Evolutionary conservation across 441 rosid species (phyloP).

Genomic region (Omphalea diandra): DNA sequence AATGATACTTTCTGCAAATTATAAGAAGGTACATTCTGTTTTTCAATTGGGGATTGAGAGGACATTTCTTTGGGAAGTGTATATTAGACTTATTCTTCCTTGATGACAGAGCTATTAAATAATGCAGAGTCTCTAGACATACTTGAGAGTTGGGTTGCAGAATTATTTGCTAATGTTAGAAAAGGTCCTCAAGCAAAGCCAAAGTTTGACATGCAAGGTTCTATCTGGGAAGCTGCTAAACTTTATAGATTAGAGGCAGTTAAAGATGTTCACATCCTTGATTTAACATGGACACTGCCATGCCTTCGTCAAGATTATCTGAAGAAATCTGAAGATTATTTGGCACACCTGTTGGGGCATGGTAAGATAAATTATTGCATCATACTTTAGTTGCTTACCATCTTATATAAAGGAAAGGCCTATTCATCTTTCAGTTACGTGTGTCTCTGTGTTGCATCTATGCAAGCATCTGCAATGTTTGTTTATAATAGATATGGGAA

Average conservation of each 20-base stretch:
- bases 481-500: slow-evolving; percentile 4
- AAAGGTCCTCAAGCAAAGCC: slow-evolving; percentile 64
- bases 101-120: slow-evolving; percentile 19
- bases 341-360: slow-evolving; percentile 93
- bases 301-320: slow-evolving; percentile 81
- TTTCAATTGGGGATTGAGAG: neutral
- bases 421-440: neutral
- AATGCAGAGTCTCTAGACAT: slow-evolving; percentile 82
- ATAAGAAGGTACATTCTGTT: neutral
- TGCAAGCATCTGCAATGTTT: neutral
- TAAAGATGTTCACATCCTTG: slow-evolving; percentile 84
- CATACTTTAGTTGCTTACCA: neutral
- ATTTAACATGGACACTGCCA: slow-evolving; percentile 87
- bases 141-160: slow-evolving; percentile 86
- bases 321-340: slow-evolving; percentile 94
- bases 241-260: slow-evolving; percentile 85
- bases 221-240: slow-evolving; percentile 82
- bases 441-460: neutral
- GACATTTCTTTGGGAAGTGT: slow-evolving; percentile 9
- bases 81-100: neutral
- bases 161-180: slow-evolving; percentile 66
- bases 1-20: neutral
- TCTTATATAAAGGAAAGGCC: neutral
- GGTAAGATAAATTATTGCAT: slow-evolving; percentile 45
- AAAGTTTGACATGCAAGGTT: slow-evolving; percentile 54